phyloP scores from a whole-genome alignment of 495 filamentous ascomycete species.

The Aspergillus biplanus region DNA sequence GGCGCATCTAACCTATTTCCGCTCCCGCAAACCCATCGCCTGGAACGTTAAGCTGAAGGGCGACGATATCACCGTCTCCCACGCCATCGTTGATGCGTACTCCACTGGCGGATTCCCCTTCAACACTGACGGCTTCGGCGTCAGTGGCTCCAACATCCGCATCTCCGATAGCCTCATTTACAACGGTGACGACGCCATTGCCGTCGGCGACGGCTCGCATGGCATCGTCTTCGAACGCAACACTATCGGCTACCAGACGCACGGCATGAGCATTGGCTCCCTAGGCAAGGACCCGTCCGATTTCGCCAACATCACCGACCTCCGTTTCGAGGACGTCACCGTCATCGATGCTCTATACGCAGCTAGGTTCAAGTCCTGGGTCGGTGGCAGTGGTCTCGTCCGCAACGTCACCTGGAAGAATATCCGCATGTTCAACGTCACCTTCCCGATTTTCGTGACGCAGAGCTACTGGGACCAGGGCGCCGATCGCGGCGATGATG shows the following conservation, averaged over 20 bases:
- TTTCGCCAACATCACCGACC: slow-evolving; percentile 41
- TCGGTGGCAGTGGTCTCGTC: slow-evolving; percentile 42
- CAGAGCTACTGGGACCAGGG: slow-evolving; percentile 45
- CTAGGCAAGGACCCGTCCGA: slow-evolving; percentile 37
- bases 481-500: slow-evolving; percentile 26
- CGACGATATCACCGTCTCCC: slow-evolving; percentile 38
- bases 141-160: slow-evolving; percentile 38
- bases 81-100: slow-evolving; percentile 46
- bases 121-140: slow-evolving; percentile 50
- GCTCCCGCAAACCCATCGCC: slow-evolving; percentile 29
- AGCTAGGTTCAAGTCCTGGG: slow-evolving; percentile 48
- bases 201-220: slow-evolving; percentile 39
- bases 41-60: slow-evolving; percentile 46
- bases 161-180: slow-evolving; percentile 44
- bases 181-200: slow-evolving; percentile 50
- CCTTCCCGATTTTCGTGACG: slow-evolving; percentile 50
- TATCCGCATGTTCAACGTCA: slow-evolving; percentile 47
- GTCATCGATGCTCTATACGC: slow-evolving; percentile 44
- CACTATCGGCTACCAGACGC: slow-evolving; percentile 45
- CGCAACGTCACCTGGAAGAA: slow-evolving; percentile 49
- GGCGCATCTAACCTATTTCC: slow-evolving; percentile 41
- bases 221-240: slow-evolving; percentile 39
- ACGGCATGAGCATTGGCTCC: slow-evolving; percentile 49
- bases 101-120: slow-evolving; percentile 46
- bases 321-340: slow-evolving; percentile 44